phyloP scores from a whole-genome alignment of 2,329 filamentous ascomycete genomes.

The Alternaria brassicae region DNA sequence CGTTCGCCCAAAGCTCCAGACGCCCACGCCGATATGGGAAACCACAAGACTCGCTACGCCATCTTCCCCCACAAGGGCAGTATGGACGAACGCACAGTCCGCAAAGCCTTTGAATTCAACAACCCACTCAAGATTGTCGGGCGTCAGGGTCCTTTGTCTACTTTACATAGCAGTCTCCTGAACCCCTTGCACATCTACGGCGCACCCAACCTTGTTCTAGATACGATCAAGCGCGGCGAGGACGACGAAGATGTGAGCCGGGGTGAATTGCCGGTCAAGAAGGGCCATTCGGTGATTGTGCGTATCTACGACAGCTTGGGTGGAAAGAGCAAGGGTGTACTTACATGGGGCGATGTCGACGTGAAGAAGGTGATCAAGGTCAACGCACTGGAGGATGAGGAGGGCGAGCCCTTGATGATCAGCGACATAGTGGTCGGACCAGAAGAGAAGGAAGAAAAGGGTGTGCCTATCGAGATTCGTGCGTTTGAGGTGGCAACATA shows the following conservation, averaged over 20 bases:
- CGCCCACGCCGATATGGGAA: conserved; percentile 91
- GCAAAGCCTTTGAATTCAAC: conserved; percentile 90
- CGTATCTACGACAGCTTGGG: conserved; percentile 89
- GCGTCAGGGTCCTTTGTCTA: conserved; percentile 38
- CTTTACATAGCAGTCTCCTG: conserved; percentile 42
- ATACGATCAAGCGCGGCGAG: conserved; percentile 86
- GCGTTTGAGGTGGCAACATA: conserved; percentile 88
- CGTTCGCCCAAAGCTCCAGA: conserved; percentile 92
- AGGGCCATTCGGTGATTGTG: conserved; percentile 80
- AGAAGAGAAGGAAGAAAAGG: conserved; percentile 59
- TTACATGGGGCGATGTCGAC: conserved; percentile 69
- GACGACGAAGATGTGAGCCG: conserved; percentile 62
- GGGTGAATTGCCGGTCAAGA: conserved; percentile 64
- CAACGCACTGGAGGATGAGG: conserved; percentile 90
- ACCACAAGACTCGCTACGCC: conserved; percentile 85
- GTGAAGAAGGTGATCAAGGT: conserved; percentile 82
- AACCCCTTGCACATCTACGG: conserved; percentile 73
- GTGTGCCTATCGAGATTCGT: conserved; percentile 64
- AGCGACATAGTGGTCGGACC: conserved; percentile 51
- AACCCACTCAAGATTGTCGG: conserved; percentile 71
- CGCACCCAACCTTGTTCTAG: conserved; percentile 73
- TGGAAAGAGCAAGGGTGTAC: conserved; percentile 74
- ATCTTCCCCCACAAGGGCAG: conserved; percentile 83
- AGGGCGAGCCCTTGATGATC: conserved; percentile 63
- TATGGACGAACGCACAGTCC: conserved; percentile 75